These are phyloP conservation scores for Fusarium haematococcum DNA, from an alignment of 2,329 filamentous ascomycete species.

Conservation along the genomic window DNA sequence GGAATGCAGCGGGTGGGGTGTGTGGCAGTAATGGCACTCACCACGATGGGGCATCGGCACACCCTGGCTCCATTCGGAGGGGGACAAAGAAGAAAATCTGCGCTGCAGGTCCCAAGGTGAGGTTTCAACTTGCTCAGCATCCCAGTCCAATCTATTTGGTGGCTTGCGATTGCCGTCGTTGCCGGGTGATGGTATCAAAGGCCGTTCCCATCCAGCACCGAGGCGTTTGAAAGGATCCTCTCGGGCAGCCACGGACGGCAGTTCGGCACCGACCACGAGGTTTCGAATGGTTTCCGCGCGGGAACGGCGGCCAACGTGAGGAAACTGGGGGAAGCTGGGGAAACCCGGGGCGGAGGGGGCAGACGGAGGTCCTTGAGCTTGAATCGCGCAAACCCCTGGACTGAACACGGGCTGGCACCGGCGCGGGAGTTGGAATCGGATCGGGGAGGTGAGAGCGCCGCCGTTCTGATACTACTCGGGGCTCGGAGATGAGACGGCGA, in stretches of 20 bases:
- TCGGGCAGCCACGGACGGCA: slow-evolving; percentile 8
- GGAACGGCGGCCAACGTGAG: slow-evolving; percentile 26
- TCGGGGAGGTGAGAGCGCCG: slow-evolving; percentile 1
- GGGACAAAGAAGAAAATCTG: slow-evolving; percentile 27
- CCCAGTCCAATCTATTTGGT: slow-evolving; percentile 5
- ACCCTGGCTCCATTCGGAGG: slow-evolving; percentile 5
- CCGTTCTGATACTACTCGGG: slow-evolving; percentile 6
- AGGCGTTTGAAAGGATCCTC: slow-evolving; percentile 1
- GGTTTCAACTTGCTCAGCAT: slow-evolving; percentile 26
- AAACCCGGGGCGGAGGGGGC: slow-evolving; percentile 16
- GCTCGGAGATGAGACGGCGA: slow-evolving; percentile 24
- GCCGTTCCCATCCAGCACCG: not conserved
- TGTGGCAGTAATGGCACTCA: slow-evolving; percentile 15
- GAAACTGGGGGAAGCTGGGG: slow-evolving; percentile 6
- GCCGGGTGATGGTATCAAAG: not conserved
- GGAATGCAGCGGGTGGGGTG: slow-evolving; percentile 28
- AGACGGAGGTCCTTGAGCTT: slow-evolving; percentile 4
- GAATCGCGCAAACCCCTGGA: not conserved
- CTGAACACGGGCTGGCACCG: slow-evolving; percentile 5
- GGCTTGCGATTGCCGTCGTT: slow-evolving; percentile 29
- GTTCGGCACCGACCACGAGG: slow-evolving; percentile 6
- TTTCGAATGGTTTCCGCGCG: slow-evolving; percentile 11
- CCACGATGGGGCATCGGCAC: slow-evolving; percentile 10
- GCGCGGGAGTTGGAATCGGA: slow-evolving; percentile 14
- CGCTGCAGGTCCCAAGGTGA: slow-evolving; percentile 31